phyloP scores from a whole-genome alignment of 2,329 filamentous ascomycete species.

The Teratosphaeria pseudoeucalypti region DNA sequence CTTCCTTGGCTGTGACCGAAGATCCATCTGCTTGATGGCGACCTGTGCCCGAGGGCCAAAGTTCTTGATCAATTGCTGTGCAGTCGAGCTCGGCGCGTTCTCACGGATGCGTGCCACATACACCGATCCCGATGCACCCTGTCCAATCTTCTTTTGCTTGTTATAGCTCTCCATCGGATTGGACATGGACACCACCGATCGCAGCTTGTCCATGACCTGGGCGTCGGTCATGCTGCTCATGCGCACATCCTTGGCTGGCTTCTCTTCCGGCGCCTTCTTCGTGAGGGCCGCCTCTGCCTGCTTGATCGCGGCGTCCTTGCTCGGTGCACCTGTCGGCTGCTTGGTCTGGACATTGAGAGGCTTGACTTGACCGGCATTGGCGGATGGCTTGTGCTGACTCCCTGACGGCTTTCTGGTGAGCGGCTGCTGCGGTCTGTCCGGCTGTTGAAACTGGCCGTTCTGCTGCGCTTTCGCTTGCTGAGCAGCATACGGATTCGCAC shows the following conservation, averaged over 20 bases:
- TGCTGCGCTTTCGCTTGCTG: slow-evolving; percentile 15
- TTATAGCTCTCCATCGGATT: slow-evolving; percentile 92
- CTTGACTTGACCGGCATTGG: slow-evolving; percentile 27
- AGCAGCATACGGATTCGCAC: slow-evolving; percentile 18
- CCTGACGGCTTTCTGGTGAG: slow-evolving; percentile 21
- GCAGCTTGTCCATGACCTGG: slow-evolving; percentile 92
- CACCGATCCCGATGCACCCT: slow-evolving; percentile 93
- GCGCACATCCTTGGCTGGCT: slow-evolving; percentile 75
- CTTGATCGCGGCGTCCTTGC: slow-evolving; percentile 60
- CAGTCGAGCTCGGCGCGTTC: slow-evolving; percentile 67
- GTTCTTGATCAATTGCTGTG: slow-evolving; percentile 65
- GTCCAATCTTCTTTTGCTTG: slow-evolving; percentile 99
- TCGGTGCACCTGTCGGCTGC: slow-evolving; percentile 37
- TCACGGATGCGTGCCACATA: slow-evolving; percentile 96
- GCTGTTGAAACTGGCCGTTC: slow-evolving; percentile 14
- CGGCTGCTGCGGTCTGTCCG: slow-evolving; percentile 14
- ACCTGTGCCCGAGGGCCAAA: slow-evolving; percentile 80
- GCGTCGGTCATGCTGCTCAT: slow-evolving; percentile 98
- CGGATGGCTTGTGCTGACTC: slow-evolving; percentile 15
- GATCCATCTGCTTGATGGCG: slow-evolving; percentile 99
- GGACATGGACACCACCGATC: slow-evolving; percentile 90
- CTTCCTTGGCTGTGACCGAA: slow-evolving; percentile 92
- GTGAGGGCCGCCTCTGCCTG: slow-evolving; percentile 83
- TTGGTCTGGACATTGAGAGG: slow-evolving; percentile 44
- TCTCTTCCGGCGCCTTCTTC: slow-evolving; percentile 57